A percentile compares a stretch with the other conserved stretches of the same genome.
Evolutionary conservation across 2,329 filamentous ascomycete genomes (phyloP).

Genomic region (Huntiella moniliformis): DNA sequence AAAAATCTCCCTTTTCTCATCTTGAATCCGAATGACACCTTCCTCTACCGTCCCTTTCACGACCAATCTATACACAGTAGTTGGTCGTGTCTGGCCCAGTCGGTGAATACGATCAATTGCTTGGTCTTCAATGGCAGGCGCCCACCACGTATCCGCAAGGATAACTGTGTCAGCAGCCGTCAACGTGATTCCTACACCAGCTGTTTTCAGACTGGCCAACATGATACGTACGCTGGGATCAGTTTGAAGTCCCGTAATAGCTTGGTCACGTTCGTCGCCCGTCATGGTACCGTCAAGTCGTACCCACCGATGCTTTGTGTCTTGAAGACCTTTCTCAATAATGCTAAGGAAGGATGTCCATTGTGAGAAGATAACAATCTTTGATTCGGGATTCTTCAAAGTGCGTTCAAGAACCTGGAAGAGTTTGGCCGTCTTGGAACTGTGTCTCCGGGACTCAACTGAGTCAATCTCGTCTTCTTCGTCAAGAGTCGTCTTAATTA

Average conservation of each 20-base stretch:
- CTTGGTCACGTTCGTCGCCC: conserved; percentile 48
- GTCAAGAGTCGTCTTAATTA: conserved; percentile 16
- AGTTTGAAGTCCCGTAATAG: conserved; percentile 46
- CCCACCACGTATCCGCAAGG: conserved; percentile 77
- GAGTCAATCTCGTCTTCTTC: conserved; percentile 17
- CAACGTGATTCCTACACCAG: conserved; percentile 70
- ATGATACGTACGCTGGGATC: conserved; percentile 54
- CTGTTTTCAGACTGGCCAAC: conserved; percentile 65
- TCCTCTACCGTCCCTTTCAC: conserved; percentile 71
- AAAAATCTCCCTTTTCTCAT: conserved; percentile 61
- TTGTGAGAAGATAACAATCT: conserved; percentile 58
- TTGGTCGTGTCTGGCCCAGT: conserved; percentile 61
- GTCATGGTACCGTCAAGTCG: conserved; percentile 71
- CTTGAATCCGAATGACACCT: conserved; percentile 58
- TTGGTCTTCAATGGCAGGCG: conserved; percentile 81
- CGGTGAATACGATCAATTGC: conserved; percentile 77
- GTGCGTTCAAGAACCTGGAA: conserved; percentile 56
- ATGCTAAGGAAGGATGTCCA: conserved; percentile 60
- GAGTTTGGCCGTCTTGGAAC: conserved; percentile 67
- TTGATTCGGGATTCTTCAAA: conserved; percentile 35
- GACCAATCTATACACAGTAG: conserved; percentile 63
- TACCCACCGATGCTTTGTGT: conserved; percentile 41
- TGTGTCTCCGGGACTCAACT: conserved; percentile 43
- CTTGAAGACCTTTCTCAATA: conserved; percentile 47
- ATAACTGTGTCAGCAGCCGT: conserved; percentile 75